Conservation (phyloP, 1,139 yeast genomes). For the Lodderomyces jiufengensis region DNA sequence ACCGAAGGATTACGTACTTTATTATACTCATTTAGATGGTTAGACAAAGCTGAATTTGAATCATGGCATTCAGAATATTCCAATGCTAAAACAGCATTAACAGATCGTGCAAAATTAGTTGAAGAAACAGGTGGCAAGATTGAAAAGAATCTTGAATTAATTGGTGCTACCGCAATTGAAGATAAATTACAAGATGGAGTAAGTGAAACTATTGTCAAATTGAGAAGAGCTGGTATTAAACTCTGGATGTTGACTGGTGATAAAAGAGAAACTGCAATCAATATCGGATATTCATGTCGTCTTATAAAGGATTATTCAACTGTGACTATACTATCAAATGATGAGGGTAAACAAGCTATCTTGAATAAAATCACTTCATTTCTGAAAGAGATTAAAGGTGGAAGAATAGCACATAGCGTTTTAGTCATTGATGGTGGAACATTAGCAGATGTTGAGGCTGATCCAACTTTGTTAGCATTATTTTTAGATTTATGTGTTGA, state of each 20-base stretch:
- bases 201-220: constrained; percentile 86
- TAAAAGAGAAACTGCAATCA: constrained; percentile 94
- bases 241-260: constrained; percentile 99
- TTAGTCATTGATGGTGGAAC: constrained; percentile 92
- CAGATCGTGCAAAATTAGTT: constrained; percentile 60
- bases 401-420: constrained; percentile 87
- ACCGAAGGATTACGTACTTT: constrained; percentile 92
- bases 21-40: constrained; percentile 75
- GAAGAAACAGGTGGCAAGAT: constrained; percentile 70
- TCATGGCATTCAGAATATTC: constrained; percentile 66
- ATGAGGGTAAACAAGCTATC: constrained; percentile 50
- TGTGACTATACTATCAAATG: constrained; percentile 68
- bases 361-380: constrained; percentile 57
- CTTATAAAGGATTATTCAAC: constrained; percentile 91
- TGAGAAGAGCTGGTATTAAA: constrained; percentile 88
- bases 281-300: constrained; percentile 92
- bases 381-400: constrained; percentile 56
- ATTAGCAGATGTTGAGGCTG: constrained; percentile 65
- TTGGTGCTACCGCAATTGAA: constrained; percentile 97
- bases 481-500: constrained; percentile 82
- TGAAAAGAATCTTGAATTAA: constrained; percentile 61
- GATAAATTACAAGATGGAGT: constrained; percentile 96
- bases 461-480: constrained; percentile 63
- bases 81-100: constrained; percentile 74
- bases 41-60: constrained; percentile 56